Conservation (phyloP, 257 asterid species). For the Primulina eburnea region DNA sequence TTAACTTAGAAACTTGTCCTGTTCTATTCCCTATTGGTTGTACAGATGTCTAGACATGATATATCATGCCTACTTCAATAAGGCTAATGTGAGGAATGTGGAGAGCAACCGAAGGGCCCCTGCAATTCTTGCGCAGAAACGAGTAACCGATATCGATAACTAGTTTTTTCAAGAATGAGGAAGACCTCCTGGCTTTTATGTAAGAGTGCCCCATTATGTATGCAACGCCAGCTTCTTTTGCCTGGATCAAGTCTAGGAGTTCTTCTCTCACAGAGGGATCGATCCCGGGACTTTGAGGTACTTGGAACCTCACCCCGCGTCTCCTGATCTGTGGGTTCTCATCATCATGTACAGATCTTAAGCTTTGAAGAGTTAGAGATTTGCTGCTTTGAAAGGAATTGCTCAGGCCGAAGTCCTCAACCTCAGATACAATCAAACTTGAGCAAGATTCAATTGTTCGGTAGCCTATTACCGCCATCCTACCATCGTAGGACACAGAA, state of each 20-base stretch:
- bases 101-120: conserved; percentile 93
- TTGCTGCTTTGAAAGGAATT: conserved; percentile 64
- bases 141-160: conserved; percentile 88
- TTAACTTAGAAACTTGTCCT: neutral
- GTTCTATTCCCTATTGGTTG: neutral
- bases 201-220: conserved; percentile 94
- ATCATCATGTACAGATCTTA: conserved; percentile 68
- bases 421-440: conserved; percentile 45
- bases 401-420: conserved; percentile 34
- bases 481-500: conserved; percentile 65
- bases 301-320: conserved; percentile 59
- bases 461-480: conserved; percentile 94
- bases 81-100: conserved; percentile 93
- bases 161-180: conserved; percentile 66
- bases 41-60: conserved; percentile 51
- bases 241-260: conserved; percentile 70
- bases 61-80: conserved; percentile 94
- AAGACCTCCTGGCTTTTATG: conserved; percentile 73
- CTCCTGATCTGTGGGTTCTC: conserved; percentile 77
- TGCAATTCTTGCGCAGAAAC: conserved; percentile 84
- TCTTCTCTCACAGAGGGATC: conserved; percentile 72
- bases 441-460: conserved; percentile 40
- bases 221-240: conserved; percentile 92
- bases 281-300: conserved; percentile 59
- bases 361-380: conserved; percentile 64